A percentile compares a stretch with the other conserved stretches of the same genome.
phyloP scores from a whole-genome alignment of 768 basidiomycete species.

The Boletus pseudo-olivaceus region DNA sequence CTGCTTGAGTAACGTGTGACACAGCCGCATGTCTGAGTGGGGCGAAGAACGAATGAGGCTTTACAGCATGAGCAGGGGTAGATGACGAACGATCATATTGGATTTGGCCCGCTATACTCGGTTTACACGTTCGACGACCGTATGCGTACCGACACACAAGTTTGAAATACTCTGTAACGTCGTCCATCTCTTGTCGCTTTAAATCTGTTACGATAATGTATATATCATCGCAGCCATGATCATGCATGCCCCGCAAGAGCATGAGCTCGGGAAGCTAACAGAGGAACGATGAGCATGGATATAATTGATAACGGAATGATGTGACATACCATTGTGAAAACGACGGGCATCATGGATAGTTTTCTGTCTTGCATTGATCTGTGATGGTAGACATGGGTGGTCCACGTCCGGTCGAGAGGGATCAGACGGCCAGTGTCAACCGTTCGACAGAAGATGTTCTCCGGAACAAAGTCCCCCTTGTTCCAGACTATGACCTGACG shows the following conservation, averaged over 20 bases:
- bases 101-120: constrained; percentile 62
- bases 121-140: constrained; percentile 57
- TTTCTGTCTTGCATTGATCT: constrained; percentile 70
- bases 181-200: constrained; percentile 78
- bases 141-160: constrained; percentile 65
- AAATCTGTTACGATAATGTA: constrained; percentile 78
- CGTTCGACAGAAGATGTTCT: constrained; percentile 76
- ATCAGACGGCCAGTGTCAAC: constrained; percentile 76
- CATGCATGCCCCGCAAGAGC: constrained; percentile 78
- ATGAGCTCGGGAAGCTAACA: constrained; percentile 72
- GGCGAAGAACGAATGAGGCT: constrained; percentile 4
- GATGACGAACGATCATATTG: constrained; percentile 62
- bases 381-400: constrained; percentile 77
- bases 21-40: constrained; percentile 58
- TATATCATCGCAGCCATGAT: constrained; percentile 73
- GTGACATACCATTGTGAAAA: constrained; percentile 68
- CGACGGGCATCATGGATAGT: constrained; percentile 74
- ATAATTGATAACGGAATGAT: not conserved
- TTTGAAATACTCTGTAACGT: constrained; percentile 75
- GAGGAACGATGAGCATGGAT: constrained; percentile 1
- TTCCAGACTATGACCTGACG: constrained; percentile 49
- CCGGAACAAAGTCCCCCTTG: constrained; percentile 74
- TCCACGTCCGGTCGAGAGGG: constrained; percentile 79
- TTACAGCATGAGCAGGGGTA: not conserved
- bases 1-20: constrained; percentile 62